Percentiles rank a stretch among this genome's conserved stretches.
phyloP scores from a whole-genome alignment of 306 rosid genomes.

The Vigna reflexopilosa region DNA sequence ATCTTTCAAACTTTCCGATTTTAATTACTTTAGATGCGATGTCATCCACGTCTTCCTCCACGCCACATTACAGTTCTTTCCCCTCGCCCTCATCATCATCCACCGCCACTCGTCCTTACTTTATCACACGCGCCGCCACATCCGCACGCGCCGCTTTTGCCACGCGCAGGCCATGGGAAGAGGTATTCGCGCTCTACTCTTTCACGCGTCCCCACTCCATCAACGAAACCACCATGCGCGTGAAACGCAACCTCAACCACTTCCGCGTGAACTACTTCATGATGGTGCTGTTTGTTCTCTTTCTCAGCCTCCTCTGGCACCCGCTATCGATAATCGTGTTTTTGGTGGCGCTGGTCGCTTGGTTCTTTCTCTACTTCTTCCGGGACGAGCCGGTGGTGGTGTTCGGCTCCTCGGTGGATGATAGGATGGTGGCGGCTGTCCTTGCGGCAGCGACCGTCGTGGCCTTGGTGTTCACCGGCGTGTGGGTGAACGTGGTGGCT shows the following conservation, averaged over 20 bases:
- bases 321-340: constrained; percentile 73
- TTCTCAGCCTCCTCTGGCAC: constrained; percentile 85
- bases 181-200: constrained; percentile 63
- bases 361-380: constrained; percentile 71
- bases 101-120: constrained; percentile 17
- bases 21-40: not conserved
- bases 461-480: constrained; percentile 55
- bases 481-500: constrained; percentile 62
- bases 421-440: constrained; percentile 48
- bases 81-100: constrained; percentile 45
- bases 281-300: constrained; percentile 60
- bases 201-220: constrained; percentile 62
- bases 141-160: constrained; percentile 40
- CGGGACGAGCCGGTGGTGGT: constrained; percentile 59
- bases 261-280: constrained; percentile 74
- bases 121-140: constrained; percentile 38
- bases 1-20: not conserved
- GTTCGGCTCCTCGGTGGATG: constrained; percentile 54
- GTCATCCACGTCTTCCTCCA: constrained; percentile 58
- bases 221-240: constrained; percentile 58
- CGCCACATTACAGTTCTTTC: constrained; percentile 43
- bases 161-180: constrained; percentile 74
- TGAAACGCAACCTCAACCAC: constrained; percentile 63
- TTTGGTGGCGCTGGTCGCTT: constrained; percentile 61
- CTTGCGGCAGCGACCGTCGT: constrained; percentile 61